Conservation (phyloP, 2,329 filamentous ascomycete genomes). For the Hypoxylon sp. region DNA sequence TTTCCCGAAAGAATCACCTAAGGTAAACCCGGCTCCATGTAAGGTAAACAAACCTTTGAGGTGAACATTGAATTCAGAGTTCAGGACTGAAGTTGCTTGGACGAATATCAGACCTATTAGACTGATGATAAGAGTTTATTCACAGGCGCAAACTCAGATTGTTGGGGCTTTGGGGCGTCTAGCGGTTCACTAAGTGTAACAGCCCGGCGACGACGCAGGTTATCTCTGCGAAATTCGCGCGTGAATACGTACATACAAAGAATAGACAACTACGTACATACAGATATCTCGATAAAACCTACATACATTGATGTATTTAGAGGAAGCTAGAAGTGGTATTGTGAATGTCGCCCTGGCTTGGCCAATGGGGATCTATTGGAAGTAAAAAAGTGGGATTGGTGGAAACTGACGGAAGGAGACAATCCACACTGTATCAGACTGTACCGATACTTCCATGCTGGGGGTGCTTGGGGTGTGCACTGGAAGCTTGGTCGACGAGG, state of each 20-base stretch:
- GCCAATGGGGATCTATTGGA: conserved; percentile 38
- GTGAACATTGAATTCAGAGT: conserved; percentile 25
- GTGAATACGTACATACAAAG: conserved; percentile 1
- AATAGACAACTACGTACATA: conserved; percentile 2
- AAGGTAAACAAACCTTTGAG: conserved; percentile 27
- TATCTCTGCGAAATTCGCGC: conserved; percentile 24
- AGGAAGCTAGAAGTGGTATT: conserved; percentile 21
- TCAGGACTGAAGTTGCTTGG: conserved; percentile 15
- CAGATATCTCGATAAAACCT: conserved; percentile 7
- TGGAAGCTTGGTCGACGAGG: conserved; percentile 41
- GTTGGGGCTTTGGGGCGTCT: not conserved
- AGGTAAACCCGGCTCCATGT: conserved; percentile 22
- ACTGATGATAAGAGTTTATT: conserved; percentile 1
- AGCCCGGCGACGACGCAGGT: conserved; percentile 1
- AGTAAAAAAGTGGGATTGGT: conserved; percentile 21
- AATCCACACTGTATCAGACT: conserved; percentile 36
- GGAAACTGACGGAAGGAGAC: conserved; percentile 31
- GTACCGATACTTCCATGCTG: conserved; percentile 41
- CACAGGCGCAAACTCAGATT: not conserved
- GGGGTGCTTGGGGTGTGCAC: not conserved
- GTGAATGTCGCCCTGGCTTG: conserved; percentile 31
- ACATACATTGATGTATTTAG: conserved; percentile 12
- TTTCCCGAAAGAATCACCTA: conserved; percentile 38
- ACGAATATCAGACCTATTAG: conserved; percentile 1
- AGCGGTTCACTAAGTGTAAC: not conserved